phyloP scores from a whole-genome alignment of 1,139 yeast species.

The Protomyces macrosporus region DNA sequence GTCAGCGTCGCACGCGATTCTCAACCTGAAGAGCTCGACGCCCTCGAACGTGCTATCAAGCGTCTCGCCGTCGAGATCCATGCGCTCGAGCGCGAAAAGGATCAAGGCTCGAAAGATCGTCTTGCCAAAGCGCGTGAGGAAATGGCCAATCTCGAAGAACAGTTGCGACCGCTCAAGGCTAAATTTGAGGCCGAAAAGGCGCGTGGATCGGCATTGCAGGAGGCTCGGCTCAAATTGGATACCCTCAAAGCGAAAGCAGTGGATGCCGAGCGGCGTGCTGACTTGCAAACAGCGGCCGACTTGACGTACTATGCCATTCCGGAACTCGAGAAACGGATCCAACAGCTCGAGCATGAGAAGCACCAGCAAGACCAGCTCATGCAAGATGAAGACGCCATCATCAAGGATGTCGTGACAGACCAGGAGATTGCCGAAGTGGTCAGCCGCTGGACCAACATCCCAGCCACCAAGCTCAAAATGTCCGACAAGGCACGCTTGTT shows the following conservation, averaged over 20 bases:
- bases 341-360: slow-evolving; percentile 68
- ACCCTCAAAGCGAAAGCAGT: slow-evolving; percentile 86
- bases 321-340: slow-evolving; percentile 72
- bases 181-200: slow-evolving; percentile 81
- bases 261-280: slow-evolving; percentile 96
- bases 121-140: slow-evolving; percentile 69
- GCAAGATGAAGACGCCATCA: slow-evolving; percentile 49
- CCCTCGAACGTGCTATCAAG: slow-evolving; percentile 84
- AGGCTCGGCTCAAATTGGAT: slow-evolving; percentile 83
- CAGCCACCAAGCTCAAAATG: slow-evolving; percentile 93
- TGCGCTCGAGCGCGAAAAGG: slow-evolving; percentile 83
- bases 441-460: slow-evolving; percentile 94
- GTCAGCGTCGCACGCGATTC: slow-evolving; percentile 98
- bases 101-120: slow-evolving; percentile 63
- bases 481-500: slow-evolving; percentile 91
- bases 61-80: slow-evolving; percentile 90
- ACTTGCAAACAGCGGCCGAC: slow-evolving; percentile 92
- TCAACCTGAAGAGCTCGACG: slow-evolving; percentile 93
- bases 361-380: slow-evolving; percentile 48
- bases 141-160: slow-evolving; percentile 79
- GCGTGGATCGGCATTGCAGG: slow-evolving; percentile 84
- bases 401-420: slow-evolving; percentile 83
- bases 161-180: slow-evolving; percentile 77
- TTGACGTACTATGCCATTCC: slow-evolving; percentile 94
- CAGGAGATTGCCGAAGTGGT: slow-evolving; percentile 97